Percentiles rank a stretch among this genome's conserved stretches.
These are phyloP conservation scores for Pseudogymnoascus sp. DNA, from an alignment of 2,329 filamentous ascomycete species.

Conservation along the genomic window DNA sequence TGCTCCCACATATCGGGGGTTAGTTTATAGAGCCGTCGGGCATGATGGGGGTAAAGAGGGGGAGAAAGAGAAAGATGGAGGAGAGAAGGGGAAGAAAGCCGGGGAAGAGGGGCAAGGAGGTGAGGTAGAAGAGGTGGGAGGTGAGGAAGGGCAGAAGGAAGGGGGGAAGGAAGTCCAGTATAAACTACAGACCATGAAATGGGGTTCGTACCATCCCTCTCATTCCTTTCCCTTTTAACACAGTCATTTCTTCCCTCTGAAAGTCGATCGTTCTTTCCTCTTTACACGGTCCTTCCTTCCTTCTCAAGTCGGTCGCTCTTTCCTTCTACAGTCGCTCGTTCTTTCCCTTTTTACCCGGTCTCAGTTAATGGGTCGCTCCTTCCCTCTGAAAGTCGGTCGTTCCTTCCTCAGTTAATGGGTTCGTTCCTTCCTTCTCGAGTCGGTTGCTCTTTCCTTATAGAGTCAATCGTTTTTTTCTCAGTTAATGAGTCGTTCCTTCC, in stretches of 20 bases:
- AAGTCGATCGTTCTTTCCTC: neutral
- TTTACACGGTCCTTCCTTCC: neutral
- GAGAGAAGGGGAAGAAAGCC: slow-evolving; percentile 10
- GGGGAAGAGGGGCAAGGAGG: neutral
- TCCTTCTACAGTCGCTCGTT: neutral
- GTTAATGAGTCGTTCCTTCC: neutral
- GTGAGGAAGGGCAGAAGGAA: slow-evolving; percentile 11
- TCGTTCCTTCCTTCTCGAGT: neutral
- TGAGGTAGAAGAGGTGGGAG: slow-evolving; percentile 9
- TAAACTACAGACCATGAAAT: slow-evolving; percentile 89
- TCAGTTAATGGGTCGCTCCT: neutral
- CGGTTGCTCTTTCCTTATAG: neutral
- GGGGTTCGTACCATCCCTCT: slow-evolving; percentile 45
- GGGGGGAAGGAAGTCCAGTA: slow-evolving; percentile 45
- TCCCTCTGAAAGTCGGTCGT: neutral
- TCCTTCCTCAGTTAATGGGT: neutral
- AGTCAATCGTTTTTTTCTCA: neutral
- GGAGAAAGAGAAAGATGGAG: slow-evolving; percentile 17
- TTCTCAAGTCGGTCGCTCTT: neutral
- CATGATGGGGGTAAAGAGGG: slow-evolving; percentile 45
- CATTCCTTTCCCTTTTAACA: neutral
- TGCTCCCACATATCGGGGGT: slow-evolving; percentile 75
- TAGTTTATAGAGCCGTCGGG: slow-evolving; percentile 75
- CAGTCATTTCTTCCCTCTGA: neutral
- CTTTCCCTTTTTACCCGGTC: neutral